phyloP scores from a whole-genome alignment of 192 early-diverging fungal genomes.

The Phycomyces blakesleeanus region DNA sequence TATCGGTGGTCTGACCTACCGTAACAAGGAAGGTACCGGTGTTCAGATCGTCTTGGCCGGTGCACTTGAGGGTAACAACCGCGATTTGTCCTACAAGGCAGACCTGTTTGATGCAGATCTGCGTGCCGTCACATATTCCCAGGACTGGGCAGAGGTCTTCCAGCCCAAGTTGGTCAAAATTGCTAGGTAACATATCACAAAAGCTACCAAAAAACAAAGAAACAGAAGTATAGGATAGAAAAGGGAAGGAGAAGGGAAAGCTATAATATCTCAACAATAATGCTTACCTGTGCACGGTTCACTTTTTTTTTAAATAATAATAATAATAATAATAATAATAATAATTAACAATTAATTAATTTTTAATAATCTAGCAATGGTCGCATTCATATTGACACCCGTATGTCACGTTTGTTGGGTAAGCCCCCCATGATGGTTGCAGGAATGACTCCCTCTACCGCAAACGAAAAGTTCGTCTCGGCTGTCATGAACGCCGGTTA shows the following conservation, averaged over 20 bases:
- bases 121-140: slow-evolving; percentile 67
- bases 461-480: slow-evolving; percentile 71
- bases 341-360: neutral
- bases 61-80: slow-evolving; percentile 57
- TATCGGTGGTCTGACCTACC: slow-evolving; percentile 78
- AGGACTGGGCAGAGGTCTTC: slow-evolving; percentile 84
- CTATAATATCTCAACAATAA: too few species aligned
- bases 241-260: too few species aligned
- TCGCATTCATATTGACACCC: slow-evolving; percentile 79
- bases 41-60: slow-evolving; percentile 65
- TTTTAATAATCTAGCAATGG: slow-evolving; percentile 43
- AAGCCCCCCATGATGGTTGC: slow-evolving; percentile 93
- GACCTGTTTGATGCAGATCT: slow-evolving; percentile 77
- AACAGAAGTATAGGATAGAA: too few species aligned
- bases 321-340: neutral
- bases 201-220: too few species aligned
- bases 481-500: slow-evolving; percentile 89
- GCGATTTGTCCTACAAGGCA: slow-evolving; percentile 66
- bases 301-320: too few species aligned
- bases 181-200: slow-evolving; percentile 30
- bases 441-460: slow-evolving; percentile 92
- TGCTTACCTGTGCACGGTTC: too few species aligned
- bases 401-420: slow-evolving; percentile 79
- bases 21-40: slow-evolving; percentile 87
- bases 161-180: slow-evolving; percentile 79